Base-by-base conservation (phyloP, 495 filamentous ascomycete genomes). In the Aspergillus funiculosus region DNA sequence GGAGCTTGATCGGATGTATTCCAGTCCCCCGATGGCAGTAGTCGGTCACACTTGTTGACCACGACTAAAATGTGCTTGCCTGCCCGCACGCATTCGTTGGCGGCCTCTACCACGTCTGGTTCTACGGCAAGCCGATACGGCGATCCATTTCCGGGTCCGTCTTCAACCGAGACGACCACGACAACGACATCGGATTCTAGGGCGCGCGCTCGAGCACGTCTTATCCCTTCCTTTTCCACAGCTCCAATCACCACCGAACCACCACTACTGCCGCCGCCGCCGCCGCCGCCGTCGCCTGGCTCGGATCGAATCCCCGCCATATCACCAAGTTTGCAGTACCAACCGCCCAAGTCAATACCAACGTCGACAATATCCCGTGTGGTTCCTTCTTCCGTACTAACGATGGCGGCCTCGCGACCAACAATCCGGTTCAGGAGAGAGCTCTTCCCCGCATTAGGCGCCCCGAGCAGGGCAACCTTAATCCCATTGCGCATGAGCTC, bases 391-490 rank as follows among this genome's bases (percentile, higher is more conserved):
- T 97, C 91, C 0, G 77, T 71, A 32, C 88, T 95, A 3, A 97
- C 94, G 59, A 98, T 98, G 14, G 87, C 88, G 0, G 92, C 94
- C 57, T 98, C 90, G 38, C 90, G 72, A 2, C 90, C 90, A n/a
- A 95, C 87, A 51, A 98, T 74, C 39, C 78, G 71, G 66, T 98
- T 98, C 57, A 98, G 77, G 44, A 98, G 67, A 1, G 87, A 94
- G 57, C 91, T 96, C 62, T 98, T 98, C 14, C 92, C 92, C 0
- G 84, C 91, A 66, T 98, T 98, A 8, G 92, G 94, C 5, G 90
- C 86, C 0, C 92, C 92, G 5, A 97, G 68, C 5, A 98, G 72
- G 1, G 89, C 83, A 46, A 98, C 78, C 45, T 77, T 79, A 43
- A 98, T 94, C 0, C 92, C 92, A 51, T 80, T 87, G 15, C 89